Evolutionary conservation across 495 filamentous ascomycete species (phyloP), one percentile per base, ranked within the genome.

Genomic region (Penicillium ochrochloron): DNA sequence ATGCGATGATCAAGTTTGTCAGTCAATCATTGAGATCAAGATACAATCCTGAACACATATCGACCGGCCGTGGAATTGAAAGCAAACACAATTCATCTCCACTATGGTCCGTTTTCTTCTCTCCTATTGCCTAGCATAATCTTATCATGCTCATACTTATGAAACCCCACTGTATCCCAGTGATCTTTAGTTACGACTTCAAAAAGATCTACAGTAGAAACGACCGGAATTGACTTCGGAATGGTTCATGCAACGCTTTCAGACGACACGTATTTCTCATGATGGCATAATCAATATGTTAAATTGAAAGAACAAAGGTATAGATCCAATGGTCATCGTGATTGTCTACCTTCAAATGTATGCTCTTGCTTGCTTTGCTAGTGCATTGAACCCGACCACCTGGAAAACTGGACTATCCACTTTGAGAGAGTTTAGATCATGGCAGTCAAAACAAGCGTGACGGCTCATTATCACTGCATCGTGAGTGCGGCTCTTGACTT

Each of bases 341-440:
- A 41, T 41, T 41, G 1, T 41, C 12, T 41, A 17, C 17, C 37
- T 17, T 41, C 15, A 41, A 41, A 17, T 41, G 5, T 41, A 41
- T 27, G 46, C 46, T 14, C 23, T 50, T 50, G 23, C n/a, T 50
- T 21, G 46, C 19, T 21, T 27, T 25, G 46, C 46, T 12, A 50
- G 9, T 27, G 46, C 46, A 7, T 50, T 50, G 23, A 50, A 50
- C 11, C 46, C 46, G 14, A 27, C 25, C 46, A 51, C 46, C 25
- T 51, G 46, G 46, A 51, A 51, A 23, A 51, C 46, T 12, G 46
- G 46, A 25, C 46, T 51, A 15, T 51, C 46, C 46, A 51, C 46
- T 51, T 51, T 15, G 21, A 51, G 46, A 15, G 46, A 23, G 9
- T 51, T 27, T 5, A 51, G 46, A 51, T 51, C 46, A 51, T 51